Evolutionary conservation across 2,329 filamentous ascomycete genomes (phyloP).

Genomic region (Sclerotinia nivalis): DNA sequence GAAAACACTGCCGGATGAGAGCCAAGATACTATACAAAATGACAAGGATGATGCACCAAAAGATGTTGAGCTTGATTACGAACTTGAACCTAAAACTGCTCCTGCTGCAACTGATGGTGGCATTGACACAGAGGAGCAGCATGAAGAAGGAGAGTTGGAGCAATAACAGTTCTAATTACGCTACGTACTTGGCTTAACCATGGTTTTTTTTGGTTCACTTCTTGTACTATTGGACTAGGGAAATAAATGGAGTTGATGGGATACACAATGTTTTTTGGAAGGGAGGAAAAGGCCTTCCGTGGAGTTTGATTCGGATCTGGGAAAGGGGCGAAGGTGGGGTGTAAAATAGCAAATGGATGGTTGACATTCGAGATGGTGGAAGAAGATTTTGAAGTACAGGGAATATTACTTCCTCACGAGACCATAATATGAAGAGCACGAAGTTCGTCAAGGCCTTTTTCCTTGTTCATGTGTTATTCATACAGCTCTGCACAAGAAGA

Average conservation of each 20-base stretch:
- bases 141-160: slow-evolving; percentile 17
- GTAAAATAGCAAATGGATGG: background rate
- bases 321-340: background rate
- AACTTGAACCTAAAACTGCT: background rate
- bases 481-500: background rate
- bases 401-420: background rate
- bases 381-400: background rate
- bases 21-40: background rate
- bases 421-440: background rate
- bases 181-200: background rate
- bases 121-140: background rate
- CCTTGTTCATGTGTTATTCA: background rate
- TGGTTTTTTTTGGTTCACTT: slow-evolving; percentile 13
- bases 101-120: background rate
- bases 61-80: background rate
- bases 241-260: slow-evolving; percentile 4
- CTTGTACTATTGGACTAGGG: slow-evolving; percentile 14
- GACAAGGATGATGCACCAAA: background rate
- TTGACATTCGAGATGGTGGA: background rate
- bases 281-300: background rate
- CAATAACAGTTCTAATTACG: slow-evolving; percentile 1
- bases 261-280: slow-evolving; percentile 5
- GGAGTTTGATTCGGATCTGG: slow-evolving; percentile 5
- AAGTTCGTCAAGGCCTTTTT: background rate
- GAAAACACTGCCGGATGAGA: background rate